Evolutionary conservation across 352 stramenopile genomes (phyloP), one percentile per base, ranked within the genome.

Genomic region (Globisporangium yorkense): DNA sequence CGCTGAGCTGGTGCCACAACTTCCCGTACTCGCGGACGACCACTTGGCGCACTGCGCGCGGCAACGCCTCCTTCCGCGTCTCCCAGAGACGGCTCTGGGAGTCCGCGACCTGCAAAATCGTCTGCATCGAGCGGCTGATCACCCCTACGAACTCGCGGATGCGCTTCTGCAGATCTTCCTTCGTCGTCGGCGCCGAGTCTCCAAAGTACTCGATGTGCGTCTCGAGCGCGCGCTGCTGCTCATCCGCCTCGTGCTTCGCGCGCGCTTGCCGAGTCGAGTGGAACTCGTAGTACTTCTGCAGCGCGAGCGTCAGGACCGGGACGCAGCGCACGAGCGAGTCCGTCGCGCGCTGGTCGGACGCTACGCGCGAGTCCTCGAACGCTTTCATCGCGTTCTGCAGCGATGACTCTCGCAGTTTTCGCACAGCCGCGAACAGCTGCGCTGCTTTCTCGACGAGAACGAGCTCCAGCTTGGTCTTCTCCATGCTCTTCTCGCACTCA

Each of bases 71-170:
- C 3, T 72, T 58, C 41, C 77, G 80, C 0, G 70, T 59, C 40
- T 76, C 59, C 83, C 83, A 91, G 3, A 92, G 39, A 18, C 75
- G 53, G 21, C 69, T 64, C 56, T 92, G 81, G 2, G 62, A 40
- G 35, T 71, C 67, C 2, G 75, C 79, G 24, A 89, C 81, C 46
- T 88, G 69, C 35, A 74, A 62, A 37, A 92, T 79, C 18, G 59
- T 48, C 56, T 90, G 76, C 51, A 63, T 78, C 6, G 80, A 84
- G 21, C 61, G 68, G 6, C 74, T 47, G n/a, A 77, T 80, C 5
- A 89, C 68, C 0, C 67, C 70, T 13, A 74, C 71, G 44, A 87
- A 89, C 51, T 92, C 80, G 13, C 56, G 71, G 46, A 92, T 89
- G 1, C 80, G 71, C 52, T 70, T 67, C 51, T 89, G 68, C 37